Conservation (phyloP, 352 stramenopile species). For the Globisporangium paroecandrum region DNA sequence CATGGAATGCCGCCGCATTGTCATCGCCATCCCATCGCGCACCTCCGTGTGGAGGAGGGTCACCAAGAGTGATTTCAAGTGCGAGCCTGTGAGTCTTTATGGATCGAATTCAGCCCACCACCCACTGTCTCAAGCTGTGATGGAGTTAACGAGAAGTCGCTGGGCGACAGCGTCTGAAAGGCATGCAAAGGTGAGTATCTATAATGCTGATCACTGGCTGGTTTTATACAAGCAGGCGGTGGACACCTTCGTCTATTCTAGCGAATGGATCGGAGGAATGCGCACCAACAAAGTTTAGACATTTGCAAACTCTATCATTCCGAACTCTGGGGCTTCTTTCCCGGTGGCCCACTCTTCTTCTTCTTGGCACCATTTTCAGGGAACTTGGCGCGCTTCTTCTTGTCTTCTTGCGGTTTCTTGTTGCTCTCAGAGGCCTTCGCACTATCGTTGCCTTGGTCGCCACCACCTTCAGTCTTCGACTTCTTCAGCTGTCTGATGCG, state of each 20-base stretch:
- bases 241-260: background rate
- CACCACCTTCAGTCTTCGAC: background rate
- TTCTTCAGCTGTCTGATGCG: conserved; percentile 55
- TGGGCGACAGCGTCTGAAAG: background rate
- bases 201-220: background rate
- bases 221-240: background rate
- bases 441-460: background rate
- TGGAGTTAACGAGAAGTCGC: background rate
- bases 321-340: background rate
- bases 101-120: background rate
- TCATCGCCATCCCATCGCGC: background rate
- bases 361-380: conserved; percentile 6
- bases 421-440: background rate
- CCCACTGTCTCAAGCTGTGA: background rate
- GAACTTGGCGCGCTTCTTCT: conserved; percentile 17
- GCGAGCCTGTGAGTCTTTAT: background rate
- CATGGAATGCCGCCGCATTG: background rate
- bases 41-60: background rate
- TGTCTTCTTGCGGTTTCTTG: background rate
- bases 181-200: background rate
- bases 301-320: background rate
- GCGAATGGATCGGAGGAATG: background rate
- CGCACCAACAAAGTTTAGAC: background rate
- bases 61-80: background rate
- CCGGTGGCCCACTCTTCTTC: background rate